Conservation (phyloP, 2,329 filamentous ascomycete genomes). For the Trichoderma guizhouense region DNA sequence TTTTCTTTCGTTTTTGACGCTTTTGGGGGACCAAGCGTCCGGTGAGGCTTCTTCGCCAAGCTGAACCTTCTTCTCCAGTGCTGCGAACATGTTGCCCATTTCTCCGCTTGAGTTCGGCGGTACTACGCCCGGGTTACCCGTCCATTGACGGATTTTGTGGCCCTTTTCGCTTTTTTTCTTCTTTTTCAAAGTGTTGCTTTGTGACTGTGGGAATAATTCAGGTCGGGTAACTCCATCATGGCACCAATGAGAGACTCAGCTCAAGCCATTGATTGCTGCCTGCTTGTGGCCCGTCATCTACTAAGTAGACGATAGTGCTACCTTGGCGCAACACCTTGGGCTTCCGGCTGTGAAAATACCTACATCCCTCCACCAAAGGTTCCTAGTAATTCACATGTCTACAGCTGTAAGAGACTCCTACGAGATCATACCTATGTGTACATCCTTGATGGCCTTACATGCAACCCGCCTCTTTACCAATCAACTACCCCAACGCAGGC, state of each 20-base stretch:
- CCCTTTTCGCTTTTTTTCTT: not conserved
- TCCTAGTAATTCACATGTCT: not conserved
- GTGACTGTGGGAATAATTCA: not conserved
- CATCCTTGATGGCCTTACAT: not conserved
- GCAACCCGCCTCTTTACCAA: slow-evolving; percentile 1
- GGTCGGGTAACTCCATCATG: not conserved
- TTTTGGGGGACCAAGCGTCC: not conserved
- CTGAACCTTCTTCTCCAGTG: not conserved
- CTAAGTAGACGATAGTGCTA: not conserved
- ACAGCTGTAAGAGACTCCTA: not conserved
- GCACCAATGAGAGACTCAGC: not conserved
- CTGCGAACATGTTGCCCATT: not conserved
- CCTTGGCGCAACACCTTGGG: not conserved
- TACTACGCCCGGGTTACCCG: not conserved
- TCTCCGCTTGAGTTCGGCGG: not conserved
- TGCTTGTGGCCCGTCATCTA: not conserved
- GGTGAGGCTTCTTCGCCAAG: not conserved
- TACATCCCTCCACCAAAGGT: not conserved
- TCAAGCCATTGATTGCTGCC: not conserved
- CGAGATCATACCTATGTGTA: not conserved
- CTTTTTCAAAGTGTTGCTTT: not conserved
- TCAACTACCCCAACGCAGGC: not conserved
- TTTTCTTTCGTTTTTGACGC: not conserved
- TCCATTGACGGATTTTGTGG: not conserved
- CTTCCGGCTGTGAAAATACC: not conserved